Base-by-base conservation (phyloP, 345 rosid species). In the Brassica incana region DNA sequence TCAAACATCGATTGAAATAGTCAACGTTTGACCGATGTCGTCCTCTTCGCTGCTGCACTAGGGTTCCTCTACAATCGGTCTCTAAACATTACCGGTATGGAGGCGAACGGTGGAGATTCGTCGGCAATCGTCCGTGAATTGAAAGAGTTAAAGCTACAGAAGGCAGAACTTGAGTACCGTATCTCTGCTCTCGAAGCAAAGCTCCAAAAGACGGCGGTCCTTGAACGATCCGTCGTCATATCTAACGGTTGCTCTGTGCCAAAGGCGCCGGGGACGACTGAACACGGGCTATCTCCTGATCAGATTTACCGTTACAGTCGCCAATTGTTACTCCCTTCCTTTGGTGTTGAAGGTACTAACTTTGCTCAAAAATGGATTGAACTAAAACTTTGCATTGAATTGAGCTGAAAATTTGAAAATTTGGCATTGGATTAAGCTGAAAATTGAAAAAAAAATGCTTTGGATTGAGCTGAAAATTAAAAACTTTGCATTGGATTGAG, bases 271-370 rank as follows among this genome's bases (percentile, higher is more conserved):
- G n/a, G n/a, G n/a, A n/a, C n/a, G n/a, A n/a, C n/a, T 30, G 73
- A 66, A 8, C 89, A 92, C 6, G 97, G 88, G 0, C 80, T 95
- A 2, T 80, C 90, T 16, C 78, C 95, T 1, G 93, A 92, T 63
- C 86, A 83, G 81, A 84, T 95, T 59, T 85, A 91, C 85, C 88
- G 98, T 74, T 95, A 95, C 82, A 92, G 99, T 78, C 98, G 99
- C 72, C 99, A 95, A 23, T 87, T 92, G 76, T 70, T 95, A 78
- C 96, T 95, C 15, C 97, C 98, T 80, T 84, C 89, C 12, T 92
- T 95, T 63, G 98, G 97, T 71, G 88, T 95, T 77, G 77, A 89
- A 90, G 98, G 99, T 94, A 58, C 60, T 94, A 56, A 56, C 60
- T 68, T 48, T 48, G 16, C 70, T 67, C 52, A 40, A 40, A 54